phyloP scores from a whole-genome alignment of 768 basidiomycete genomes.

The Collybia sordida region DNA sequence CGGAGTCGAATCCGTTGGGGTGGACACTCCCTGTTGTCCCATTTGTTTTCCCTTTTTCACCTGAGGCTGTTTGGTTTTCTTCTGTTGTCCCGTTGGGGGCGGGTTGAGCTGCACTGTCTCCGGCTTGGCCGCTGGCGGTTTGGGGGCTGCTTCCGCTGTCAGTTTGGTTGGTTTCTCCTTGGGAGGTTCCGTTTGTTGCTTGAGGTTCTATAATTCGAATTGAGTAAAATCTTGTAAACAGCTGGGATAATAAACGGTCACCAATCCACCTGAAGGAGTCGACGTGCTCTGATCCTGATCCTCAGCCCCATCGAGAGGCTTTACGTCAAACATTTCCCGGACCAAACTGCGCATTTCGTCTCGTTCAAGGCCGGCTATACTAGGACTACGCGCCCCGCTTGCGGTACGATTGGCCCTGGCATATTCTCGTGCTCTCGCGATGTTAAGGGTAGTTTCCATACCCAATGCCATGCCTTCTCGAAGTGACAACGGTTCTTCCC shows the following conservation, averaged over 20 bases:
- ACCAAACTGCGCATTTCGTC: conserved; percentile 16
- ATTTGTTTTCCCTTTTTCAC: background rate
- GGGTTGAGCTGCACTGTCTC: background rate
- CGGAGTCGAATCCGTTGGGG: background rate
- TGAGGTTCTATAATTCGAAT: background rate
- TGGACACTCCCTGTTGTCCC: background rate
- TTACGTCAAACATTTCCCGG: conserved; percentile 12
- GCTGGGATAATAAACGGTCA: conserved; percentile 10
- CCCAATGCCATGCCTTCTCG: conserved; percentile 59
- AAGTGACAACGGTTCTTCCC: conserved; percentile 48
- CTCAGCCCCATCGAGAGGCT: background rate
- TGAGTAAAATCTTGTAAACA: conserved; percentile 5
- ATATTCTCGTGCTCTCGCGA: conserved; percentile 52
- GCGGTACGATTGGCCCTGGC: conserved; percentile 28
- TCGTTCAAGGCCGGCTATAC: conserved; percentile 5
- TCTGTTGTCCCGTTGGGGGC: conserved; percentile 2
- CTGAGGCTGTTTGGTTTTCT: background rate
- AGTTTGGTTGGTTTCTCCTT: background rate
- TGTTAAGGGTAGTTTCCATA: conserved; percentile 45
- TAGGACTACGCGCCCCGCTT: conserved; percentile 16
- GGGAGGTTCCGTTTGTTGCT: background rate
- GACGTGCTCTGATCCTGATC: conserved; percentile 2
- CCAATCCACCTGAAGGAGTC: conserved; percentile 17
- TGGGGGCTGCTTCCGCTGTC: background rate
- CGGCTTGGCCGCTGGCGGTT: background rate